Conservation (phyloP, 2,329 filamentous ascomycete species). For the Penicillium glabrum region DNA sequence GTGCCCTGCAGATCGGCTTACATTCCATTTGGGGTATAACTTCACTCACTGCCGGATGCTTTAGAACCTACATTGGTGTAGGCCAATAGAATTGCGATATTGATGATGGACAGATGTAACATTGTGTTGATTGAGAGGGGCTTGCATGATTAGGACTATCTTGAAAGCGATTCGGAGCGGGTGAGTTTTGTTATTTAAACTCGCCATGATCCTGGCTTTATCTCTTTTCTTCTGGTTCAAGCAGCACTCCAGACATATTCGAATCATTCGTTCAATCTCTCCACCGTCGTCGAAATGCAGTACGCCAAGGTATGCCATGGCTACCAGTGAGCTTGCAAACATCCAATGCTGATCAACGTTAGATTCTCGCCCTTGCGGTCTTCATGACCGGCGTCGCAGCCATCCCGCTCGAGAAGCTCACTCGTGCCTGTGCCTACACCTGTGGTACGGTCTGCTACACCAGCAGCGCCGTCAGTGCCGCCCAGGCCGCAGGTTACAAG, state of each 20-base stretch:
- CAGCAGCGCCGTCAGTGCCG: slow-evolving; percentile 49
- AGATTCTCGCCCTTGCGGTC: slow-evolving; percentile 22
- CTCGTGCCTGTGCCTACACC: slow-evolving; percentile 49
- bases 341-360: background rate
- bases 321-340: background rate
- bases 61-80: background rate
- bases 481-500: slow-evolving; percentile 53
- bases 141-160: background rate
- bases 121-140: background rate
- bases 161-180: too few relatives aligned
- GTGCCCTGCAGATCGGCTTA: slow-evolving; percentile 14
- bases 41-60: background rate
- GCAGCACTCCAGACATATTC: background rate
- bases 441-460: slow-evolving; percentile 59
- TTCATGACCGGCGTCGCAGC: slow-evolving; percentile 25
- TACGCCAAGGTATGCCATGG: slow-evolving; percentile 21
- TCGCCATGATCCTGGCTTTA: background rate
- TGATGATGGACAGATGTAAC: slow-evolving; percentile 14
- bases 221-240: background rate
- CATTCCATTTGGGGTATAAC: slow-evolving; percentile 14
- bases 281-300: slow-evolving; percentile 21
- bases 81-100: background rate
- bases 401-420: slow-evolving; percentile 30
- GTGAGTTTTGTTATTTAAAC: background rate
- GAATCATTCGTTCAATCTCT: background rate